Base-by-base conservation (phyloP, 257 asterid genomes). In the Leptodermis oblonga region DNA sequence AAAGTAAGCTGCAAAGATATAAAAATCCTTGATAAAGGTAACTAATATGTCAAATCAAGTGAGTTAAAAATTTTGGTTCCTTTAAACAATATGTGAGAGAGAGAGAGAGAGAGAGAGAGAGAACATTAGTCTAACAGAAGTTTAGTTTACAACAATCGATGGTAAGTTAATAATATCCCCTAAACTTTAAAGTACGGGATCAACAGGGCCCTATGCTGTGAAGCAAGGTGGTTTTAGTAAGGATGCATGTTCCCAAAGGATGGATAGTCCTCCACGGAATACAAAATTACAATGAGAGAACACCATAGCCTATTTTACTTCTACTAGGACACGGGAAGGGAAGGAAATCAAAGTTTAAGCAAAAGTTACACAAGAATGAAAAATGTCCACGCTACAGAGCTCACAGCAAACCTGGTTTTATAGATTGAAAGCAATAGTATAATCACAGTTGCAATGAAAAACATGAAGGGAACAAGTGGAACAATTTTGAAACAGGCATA, bases 401-500 rank as follows among this genome's bases (percentile, higher is more conserved):
- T 60, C 65, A 33, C n/a, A n/a, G 34, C 28, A 60, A 26, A 15
- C 20, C 37, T n/a, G 20, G 33, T 34, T 33, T 49, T 7, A 25
- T 25, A 30, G 5, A 1, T 59, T 51, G 26, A 1, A 51, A 60
- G 20, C 65, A 30, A 43, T 17, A 23, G 18, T 25, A 5, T 23
- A 12, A n/a, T 12, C 33, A 34, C 13, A 33, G 26, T 67, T 54
- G 7, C 5, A 4, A 12, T 12, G 3, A 23, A 23, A n/a, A 55
- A 14, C 18, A 68, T 1, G 14, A 68, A 33, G 28, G 17, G 37
- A 30, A 33, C 11, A 36, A 11, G 25, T 36, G 61, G 22, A 55
- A 1, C 15, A n/a, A 3, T 12, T 25, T 62, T 4, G 15, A 22
- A 25, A 22, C 61, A 4, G 25, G 65, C 72, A 34, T 89, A 94